Percentiles rank a stretch among this genome's conserved stretches.
Conservation (phyloP, 192 early-diverging fungal genomes). For the Entophlyctis luteolus region DNA sequence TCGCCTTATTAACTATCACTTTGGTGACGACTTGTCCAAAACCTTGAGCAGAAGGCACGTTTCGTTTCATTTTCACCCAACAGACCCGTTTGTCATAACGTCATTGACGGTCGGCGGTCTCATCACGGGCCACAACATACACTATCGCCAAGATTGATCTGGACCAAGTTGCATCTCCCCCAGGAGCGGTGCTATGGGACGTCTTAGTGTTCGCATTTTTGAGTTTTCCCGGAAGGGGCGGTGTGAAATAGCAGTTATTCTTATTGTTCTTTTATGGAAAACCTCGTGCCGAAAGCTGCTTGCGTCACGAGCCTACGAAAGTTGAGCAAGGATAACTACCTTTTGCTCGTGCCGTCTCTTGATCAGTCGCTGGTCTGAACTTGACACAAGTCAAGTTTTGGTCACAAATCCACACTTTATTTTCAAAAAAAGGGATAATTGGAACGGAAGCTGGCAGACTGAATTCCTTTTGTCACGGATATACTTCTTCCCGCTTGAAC, state of each 20-base stretch:
- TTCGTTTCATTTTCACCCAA: constrained; percentile 65
- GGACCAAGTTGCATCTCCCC: neutral
- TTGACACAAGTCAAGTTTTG: too few relatives aligned
- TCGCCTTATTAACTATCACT: neutral
- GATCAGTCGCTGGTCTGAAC: too few relatives aligned
- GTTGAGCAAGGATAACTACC: too few relatives aligned
- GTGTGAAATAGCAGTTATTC: neutral
- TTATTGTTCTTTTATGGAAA: neutral
- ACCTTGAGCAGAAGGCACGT: constrained; percentile 48
- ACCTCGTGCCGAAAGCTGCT: neutral
- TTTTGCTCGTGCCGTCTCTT: too few relatives aligned
- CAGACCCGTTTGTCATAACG: constrained; percentile 63
- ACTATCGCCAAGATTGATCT: neutral
- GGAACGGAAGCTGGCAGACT: neutral
- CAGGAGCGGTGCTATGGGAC: neutral
- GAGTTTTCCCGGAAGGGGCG: neutral
- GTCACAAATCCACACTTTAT: neutral
- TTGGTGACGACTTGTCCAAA: neutral
- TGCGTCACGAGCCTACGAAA: too few relatives aligned
- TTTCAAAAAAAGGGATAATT: neutral
- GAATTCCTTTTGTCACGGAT: neutral
- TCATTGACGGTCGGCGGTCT: neutral
- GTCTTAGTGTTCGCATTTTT: neutral
- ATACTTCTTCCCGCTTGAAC: neutral
- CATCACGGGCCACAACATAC: neutral